phyloP scores from a whole-genome alignment of 78 protist genomes.

The Bigelowiella natans region DNA sequence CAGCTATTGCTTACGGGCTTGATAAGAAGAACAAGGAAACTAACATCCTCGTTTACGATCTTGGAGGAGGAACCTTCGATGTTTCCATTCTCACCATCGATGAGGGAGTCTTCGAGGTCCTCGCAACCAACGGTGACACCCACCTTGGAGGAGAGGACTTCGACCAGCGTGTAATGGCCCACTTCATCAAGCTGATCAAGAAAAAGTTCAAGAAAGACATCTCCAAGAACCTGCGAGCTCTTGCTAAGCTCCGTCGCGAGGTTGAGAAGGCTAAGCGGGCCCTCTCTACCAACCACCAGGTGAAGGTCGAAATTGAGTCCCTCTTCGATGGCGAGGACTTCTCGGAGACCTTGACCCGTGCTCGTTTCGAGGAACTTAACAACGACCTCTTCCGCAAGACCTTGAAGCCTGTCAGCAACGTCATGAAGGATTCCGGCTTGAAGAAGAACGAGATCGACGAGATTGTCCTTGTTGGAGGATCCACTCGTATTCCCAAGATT shows the following conservation, averaged over 20 bases:
- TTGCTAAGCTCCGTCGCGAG: constrained; percentile 81
- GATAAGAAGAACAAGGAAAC: constrained; percentile 59
- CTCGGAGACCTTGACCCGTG: constrained; percentile 87
- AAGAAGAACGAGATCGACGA: constrained; percentile 82
- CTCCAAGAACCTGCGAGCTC: constrained; percentile 62
- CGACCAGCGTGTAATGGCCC: constrained; percentile 83
- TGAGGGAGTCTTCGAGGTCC: constrained; percentile 95
- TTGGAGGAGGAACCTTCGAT: constrained; percentile 99
- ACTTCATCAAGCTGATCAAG: constrained; percentile 56
- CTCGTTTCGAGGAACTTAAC: constrained; percentile 95
- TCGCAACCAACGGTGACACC: constrained; percentile 95
- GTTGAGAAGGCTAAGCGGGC: constrained; percentile 89
- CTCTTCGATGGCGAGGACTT: constrained; percentile 90
- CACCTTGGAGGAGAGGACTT: constrained; percentile 98
- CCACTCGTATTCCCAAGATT: constrained; percentile 96
- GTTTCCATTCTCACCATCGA: constrained; percentile 91
- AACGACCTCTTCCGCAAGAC: constrained; percentile 86
- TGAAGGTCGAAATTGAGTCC: constrained; percentile 82
- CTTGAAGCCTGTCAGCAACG: constrained; percentile 76
- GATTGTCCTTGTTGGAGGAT: constrained; percentile 97
- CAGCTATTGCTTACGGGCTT: constrained; percentile 85
- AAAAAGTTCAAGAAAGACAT: constrained; percentile 69
- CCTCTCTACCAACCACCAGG: constrained; percentile 66
- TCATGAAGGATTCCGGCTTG: constrained; percentile 79
- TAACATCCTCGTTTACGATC: constrained; percentile 94